Conservation (phyloP, 2,329 filamentous ascomycete genomes). For the Cercospora zeae-maydis region DNA sequence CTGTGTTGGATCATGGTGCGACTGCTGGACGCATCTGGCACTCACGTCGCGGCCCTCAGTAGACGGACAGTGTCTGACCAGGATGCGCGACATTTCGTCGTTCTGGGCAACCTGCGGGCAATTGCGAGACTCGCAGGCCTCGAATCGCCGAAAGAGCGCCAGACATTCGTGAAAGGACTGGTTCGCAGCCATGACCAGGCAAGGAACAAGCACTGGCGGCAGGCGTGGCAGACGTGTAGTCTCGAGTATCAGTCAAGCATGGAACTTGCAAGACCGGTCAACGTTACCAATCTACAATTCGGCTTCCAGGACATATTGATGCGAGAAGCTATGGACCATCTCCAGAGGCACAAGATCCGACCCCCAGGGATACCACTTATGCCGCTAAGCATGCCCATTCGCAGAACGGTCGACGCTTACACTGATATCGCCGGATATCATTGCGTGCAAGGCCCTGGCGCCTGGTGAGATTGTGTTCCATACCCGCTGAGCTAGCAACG, state of each 20-base stretch:
- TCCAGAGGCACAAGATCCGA: not conserved
- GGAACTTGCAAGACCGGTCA: not conserved
- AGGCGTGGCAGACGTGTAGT: not conserved
- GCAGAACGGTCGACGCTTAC: slow-evolving; percentile 7
- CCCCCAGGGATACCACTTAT: not conserved
- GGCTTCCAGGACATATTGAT: slow-evolving; percentile 14
- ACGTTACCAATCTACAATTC: not conserved
- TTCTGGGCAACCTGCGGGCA: slow-evolving; percentile 2
- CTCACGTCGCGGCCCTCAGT: not conserved
- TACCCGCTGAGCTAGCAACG: too few relatives aligned
- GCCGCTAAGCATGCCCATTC: not conserved
- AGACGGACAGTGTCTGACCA: slow-evolving; percentile 6
- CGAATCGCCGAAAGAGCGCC: slow-evolving; percentile 3
- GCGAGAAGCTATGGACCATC: not conserved
- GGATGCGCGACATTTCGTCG: slow-evolving; percentile 9
- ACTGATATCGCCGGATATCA: slow-evolving; percentile 16
- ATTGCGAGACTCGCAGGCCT: not conserved
- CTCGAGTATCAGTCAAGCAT: not conserved
- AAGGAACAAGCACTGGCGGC: not conserved
- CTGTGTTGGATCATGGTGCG: slow-evolving; percentile 13
- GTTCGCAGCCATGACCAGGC: not conserved
- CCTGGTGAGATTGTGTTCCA: not conserved
- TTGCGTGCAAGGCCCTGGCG: slow-evolving; percentile 4
- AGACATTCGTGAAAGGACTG: not conserved
- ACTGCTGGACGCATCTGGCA: not conserved